phyloP scores from a whole-genome alignment of 2,329 filamentous ascomycete species.

The Fonsecaea erecta region DNA sequence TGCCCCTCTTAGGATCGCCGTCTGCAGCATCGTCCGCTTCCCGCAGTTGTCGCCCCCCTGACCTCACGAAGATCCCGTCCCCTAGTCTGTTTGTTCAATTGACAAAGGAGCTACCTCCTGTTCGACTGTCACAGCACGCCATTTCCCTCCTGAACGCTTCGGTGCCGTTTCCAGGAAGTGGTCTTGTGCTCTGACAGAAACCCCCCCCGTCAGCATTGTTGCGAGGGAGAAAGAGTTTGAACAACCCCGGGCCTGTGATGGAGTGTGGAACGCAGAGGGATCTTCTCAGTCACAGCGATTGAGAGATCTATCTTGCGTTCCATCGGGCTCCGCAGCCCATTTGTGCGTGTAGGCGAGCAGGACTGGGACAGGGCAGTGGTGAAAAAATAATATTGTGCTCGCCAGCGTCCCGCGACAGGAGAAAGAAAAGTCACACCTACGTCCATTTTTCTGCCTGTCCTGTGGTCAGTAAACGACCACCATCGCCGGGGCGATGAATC shows the following conservation, averaged over 20 bases:
- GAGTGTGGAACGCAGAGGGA: conserved; percentile 57
- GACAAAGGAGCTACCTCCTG: conserved; percentile 14
- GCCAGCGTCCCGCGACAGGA: background rate
- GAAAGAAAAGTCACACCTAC: background rate
- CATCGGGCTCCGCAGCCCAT: conserved; percentile 55
- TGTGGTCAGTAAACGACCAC: conserved; percentile 14
- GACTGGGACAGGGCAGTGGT: conserved; percentile 1
- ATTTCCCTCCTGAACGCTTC: conserved; percentile 22
- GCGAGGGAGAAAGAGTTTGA: conserved; percentile 20
- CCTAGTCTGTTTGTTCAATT: conserved; percentile 1
- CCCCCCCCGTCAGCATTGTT: conserved; percentile 16
- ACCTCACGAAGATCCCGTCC: conserved; percentile 6
- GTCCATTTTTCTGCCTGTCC: conserved; percentile 9
- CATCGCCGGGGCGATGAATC: conserved; percentile 34
- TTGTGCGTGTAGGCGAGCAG: conserved; percentile 11
- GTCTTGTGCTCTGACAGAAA: conserved; percentile 29
- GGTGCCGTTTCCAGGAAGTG: conserved; percentile 32
- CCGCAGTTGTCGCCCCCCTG: background rate
- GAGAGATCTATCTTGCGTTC: conserved; percentile 59
- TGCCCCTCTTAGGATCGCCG: conserved; percentile 4
- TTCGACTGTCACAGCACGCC: conserved; percentile 19
- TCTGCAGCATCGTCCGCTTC: conserved; percentile 3
- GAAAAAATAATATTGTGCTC: conserved; percentile 16
- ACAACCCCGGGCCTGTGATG: conserved; percentile 41
- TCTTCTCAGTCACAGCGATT: conserved; percentile 49